Evolutionary conservation across 805 yeast species (phyloP), one percentile per base, ranked within the genome.

Genomic region (Candida pseudofarinosa): DNA sequence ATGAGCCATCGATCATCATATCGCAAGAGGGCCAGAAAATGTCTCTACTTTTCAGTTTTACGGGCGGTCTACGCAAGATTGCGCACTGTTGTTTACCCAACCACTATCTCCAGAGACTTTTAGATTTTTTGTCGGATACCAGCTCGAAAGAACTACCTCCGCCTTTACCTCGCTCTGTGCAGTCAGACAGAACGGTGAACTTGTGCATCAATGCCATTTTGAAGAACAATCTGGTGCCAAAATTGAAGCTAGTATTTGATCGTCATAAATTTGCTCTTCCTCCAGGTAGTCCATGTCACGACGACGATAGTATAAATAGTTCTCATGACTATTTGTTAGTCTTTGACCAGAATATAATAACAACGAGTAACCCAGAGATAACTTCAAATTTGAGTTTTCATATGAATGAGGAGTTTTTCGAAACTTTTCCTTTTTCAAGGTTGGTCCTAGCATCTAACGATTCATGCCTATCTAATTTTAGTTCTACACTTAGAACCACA

Each of bases 1-100:
- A 32, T 7, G 57, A 57, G 37, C 71, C 72, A 1, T 59, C 72
- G 2, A 56, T 51, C 38, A 54, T 69, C 4, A 33, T 69, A 4
- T 52, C 68, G 4, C 62, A 62, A 33, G 52, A 52, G 15, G 53
- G 51, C 38, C 54, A 55, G 33, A 39, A 55, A 1, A 39, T 45
- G 16, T 69, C 75, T 1, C 46, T 64, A 3, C 49, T 70, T 2
- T 56, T 70, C 8, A 62, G 67, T 8, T 56, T 58, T 39, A 61
- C 68, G 7, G 75, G 75, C 2, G 76, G 74, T 2, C 55, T 70
- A 16, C 56, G 76, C 28, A 67, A 64, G 42, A 64, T 59, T 46
- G 50, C 71, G 6, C 67, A 69, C 48, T 69, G 74, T 42, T 51
- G 56, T 17, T 52, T 70, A 13, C 66, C 73, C n/a, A 68, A 65